Conservation (phyloP, 2,329 filamentous ascomycete species). For the Triangularia setosa region DNA sequence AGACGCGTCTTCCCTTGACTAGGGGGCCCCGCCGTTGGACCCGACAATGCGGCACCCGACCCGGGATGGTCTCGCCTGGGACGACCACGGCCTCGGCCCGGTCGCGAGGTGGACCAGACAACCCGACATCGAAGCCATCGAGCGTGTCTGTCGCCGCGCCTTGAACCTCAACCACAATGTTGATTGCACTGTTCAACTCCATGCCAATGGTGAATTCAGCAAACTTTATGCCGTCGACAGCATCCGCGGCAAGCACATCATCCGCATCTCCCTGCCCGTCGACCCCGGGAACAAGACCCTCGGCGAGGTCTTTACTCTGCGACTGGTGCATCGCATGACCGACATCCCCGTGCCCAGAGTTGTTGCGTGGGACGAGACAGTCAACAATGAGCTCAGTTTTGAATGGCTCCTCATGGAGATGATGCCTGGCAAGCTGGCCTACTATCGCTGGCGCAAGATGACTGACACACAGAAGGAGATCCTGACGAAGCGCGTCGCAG, state of each 20-base stretch:
- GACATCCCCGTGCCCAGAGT: slow-evolving; percentile 34
- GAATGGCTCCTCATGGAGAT: slow-evolving; percentile 39
- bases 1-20: not conserved
- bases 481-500: slow-evolving; percentile 31
- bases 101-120: slow-evolving; percentile 28
- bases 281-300: slow-evolving; percentile 28
- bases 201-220: slow-evolving; percentile 29
- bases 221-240: slow-evolving; percentile 30
- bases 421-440: slow-evolving; percentile 26
- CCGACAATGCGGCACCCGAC: slow-evolving; percentile 18
- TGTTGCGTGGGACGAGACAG: slow-evolving; percentile 31
- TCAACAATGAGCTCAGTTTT: slow-evolving; percentile 33
- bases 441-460: slow-evolving; percentile 32
- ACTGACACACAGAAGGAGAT: slow-evolving; percentile 31
- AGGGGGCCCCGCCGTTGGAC: not conserved
- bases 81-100: slow-evolving; percentile 21
- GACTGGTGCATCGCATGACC: slow-evolving; percentile 30
- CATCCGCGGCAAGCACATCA: slow-evolving; percentile 15
- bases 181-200: slow-evolving; percentile 25
- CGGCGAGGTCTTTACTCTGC: slow-evolving; percentile 36
- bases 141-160: slow-evolving; percentile 25
- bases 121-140: slow-evolving; percentile 26
- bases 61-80: slow-evolving; percentile 26
- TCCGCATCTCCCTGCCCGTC: slow-evolving; percentile 30
- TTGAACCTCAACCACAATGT: slow-evolving; percentile 20